Evolutionary conservation across 1,284 basidiomycete genomes (phyloP).

Genomic region (Abortiporus biennis): DNA sequence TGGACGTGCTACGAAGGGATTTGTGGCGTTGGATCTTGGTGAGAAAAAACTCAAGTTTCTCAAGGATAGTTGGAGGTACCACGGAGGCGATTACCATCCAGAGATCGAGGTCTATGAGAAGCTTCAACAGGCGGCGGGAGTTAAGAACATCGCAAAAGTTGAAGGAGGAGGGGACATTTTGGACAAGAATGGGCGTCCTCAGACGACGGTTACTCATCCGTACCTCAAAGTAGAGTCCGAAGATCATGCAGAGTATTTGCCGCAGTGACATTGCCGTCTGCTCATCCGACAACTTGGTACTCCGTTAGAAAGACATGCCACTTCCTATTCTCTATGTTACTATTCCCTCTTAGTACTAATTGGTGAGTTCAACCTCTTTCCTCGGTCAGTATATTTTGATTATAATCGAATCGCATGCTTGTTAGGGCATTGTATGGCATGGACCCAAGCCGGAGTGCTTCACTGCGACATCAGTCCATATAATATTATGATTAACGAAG

Average conservation of each 20-base stretch:
- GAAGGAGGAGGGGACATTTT: constrained; percentile 11
- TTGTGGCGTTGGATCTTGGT: neutral
- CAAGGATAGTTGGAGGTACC: neutral
- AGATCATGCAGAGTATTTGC: too few relatives aligned
- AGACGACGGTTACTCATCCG: neutral
- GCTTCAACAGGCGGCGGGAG: neutral
- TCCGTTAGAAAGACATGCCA: neutral
- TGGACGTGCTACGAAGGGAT: neutral
- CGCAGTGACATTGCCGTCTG: neutral
- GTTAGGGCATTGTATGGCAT: neutral
- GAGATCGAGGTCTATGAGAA: neutral
- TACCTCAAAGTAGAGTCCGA: too few relatives aligned
- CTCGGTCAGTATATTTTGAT: neutral
- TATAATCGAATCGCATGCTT: neutral
- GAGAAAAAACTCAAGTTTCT: neutral
- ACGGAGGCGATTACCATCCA: neutral
- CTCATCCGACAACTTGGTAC: neutral
- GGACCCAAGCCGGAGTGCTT: neutral
- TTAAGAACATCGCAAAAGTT: neutral
- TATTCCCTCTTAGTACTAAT: too few relatives aligned
- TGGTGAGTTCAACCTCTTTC: neutral
- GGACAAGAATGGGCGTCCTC: neutral
- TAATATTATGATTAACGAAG: neutral
- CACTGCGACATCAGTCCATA: constrained; percentile 2
- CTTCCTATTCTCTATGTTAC: neutral